Base-by-base conservation (phyloP, 1,284 basidiomycete genomes). In the Trametes sp. region DNA sequence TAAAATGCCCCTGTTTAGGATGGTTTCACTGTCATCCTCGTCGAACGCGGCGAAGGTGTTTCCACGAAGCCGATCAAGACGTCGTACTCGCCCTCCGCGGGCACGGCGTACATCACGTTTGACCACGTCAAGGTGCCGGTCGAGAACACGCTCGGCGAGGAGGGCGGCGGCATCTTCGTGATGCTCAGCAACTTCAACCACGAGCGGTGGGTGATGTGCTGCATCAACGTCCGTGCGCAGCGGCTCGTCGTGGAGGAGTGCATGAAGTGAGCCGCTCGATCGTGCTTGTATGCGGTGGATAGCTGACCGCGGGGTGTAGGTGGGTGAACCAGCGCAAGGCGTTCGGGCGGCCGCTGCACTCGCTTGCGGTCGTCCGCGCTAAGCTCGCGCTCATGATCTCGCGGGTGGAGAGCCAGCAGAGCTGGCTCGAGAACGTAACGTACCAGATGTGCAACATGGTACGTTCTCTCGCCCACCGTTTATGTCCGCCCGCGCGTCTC, bases 361-460 rank as follows among this genome's bases (percentile, higher is more conserved):
- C 88, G 8, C 92, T 94, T 75, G 87, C 95, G 6, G 91, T 96
- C 64, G 88, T 98, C 69, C 86, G 95, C 57, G 84, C 84, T 72
- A 96, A 95, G 82, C 77, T 97, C 51, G 94, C 94, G 3, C 80
- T 80, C 24, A 95, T 96, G 92, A 94, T 96, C 64, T 86, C 92
- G 41, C 88, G 93, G 57, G 83, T 87, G 50, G 94, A 96, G 77
- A 87, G 87, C 11, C 83, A 83, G 31, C 95, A 98, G 74, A 87
- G 84, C 50, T 98, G 95, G 94, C 80, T 97, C 42, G 96, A 98
- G 80, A 91, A 87, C 73, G 79, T 97, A 64, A 97, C 95, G 0
- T 89, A 90, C 75, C 95, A 97, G 77, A 97, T 97, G 95, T 89
- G 85, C 75, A 89, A 95, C 71, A 95, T 95, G 93, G 87, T 85